Percentiles rank a stretch among this genome's conserved stretches.
These are phyloP conservation scores for Astrothelium subdiscretum DNA, from an alignment of 495 filamentous ascomycete genomes.

Conservation along the genomic window DNA sequence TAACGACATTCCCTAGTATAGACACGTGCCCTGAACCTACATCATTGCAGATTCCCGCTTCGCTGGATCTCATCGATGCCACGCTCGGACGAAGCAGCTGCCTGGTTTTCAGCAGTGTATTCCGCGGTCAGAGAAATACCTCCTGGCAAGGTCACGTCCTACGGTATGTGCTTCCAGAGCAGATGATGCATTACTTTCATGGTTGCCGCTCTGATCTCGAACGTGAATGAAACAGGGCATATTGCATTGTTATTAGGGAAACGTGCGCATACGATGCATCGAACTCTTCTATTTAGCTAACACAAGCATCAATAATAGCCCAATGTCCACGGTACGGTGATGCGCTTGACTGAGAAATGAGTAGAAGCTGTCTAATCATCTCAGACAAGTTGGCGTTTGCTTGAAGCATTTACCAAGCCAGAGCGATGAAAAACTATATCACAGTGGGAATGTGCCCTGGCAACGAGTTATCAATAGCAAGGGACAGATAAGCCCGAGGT, in stretches of 20 bases:
- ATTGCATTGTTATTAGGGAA: slow-evolving; percentile 70
- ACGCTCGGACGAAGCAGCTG: slow-evolving; percentile 51
- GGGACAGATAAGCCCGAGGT: slow-evolving; percentile 78
- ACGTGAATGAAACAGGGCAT: slow-evolving; percentile 36
- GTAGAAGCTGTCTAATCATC: background rate
- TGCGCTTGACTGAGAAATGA: background rate
- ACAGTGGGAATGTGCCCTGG: slow-evolving; percentile 78
- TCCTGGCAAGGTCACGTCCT: slow-evolving; percentile 68
- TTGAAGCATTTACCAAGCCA: slow-evolving; percentile 66
- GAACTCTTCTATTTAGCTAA: slow-evolving; percentile 7
- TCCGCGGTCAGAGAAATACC: slow-evolving; percentile 75
- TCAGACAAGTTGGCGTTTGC: slow-evolving; percentile 71
- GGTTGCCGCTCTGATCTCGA: background rate
- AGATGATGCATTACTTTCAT: too few relatives aligned
- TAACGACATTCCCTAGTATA: background rate
- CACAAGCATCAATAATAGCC: slow-evolving; percentile 15
- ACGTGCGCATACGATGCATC: slow-evolving; percentile 41
- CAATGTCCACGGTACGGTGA: slow-evolving; percentile 30
- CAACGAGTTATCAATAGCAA: slow-evolving; percentile 83
- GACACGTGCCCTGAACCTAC: background rate
- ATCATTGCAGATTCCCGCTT: background rate
- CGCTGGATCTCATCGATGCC: slow-evolving; percentile 8
- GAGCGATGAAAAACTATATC: slow-evolving; percentile 38
- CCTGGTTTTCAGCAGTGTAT: slow-evolving; percentile 79
- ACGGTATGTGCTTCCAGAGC: slow-evolving; percentile 35